These are phyloP conservation scores for Neoconidiobolus thromboides DNA, from an alignment of 371 early-diverging fungal genomes.

Conservation along the genomic window DNA sequence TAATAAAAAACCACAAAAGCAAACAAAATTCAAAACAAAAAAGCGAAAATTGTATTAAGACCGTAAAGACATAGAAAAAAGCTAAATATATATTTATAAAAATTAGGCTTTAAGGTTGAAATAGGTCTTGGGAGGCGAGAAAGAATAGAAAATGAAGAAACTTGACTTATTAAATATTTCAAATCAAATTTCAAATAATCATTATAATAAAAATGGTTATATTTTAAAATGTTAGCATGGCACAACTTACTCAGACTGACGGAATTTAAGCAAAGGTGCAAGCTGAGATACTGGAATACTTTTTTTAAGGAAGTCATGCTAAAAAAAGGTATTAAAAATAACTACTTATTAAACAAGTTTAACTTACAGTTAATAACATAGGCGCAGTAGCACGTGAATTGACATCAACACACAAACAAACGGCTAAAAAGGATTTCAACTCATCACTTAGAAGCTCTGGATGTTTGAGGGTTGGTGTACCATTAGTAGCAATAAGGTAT, in stretches of 20 bases:
- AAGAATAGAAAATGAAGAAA: too few species aligned
- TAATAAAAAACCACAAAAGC: too few species aligned
- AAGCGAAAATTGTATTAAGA: too few species aligned
- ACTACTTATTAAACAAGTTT: background rate
- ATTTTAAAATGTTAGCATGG: too few species aligned
- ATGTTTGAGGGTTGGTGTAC: slow-evolving; percentile 79
- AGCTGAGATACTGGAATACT: slow-evolving; percentile 12
- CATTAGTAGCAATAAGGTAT: slow-evolving; percentile 93
- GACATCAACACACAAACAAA: slow-evolving; percentile 79
- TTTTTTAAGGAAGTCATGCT: slow-evolving; percentile 21
- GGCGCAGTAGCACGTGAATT: slow-evolving; percentile 57
- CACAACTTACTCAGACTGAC: background rate
- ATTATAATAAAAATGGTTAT: too few species aligned
- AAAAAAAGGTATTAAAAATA: background rate
- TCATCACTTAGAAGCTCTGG: slow-evolving; percentile 64
- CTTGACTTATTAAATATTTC: too few species aligned
- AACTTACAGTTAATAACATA: slow-evolving; percentile 19
- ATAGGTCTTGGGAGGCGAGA: too few species aligned
- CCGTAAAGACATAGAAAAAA: too few species aligned
- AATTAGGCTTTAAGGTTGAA: too few species aligned
- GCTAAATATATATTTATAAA: too few species aligned
- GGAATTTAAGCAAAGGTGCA: slow-evolving; percentile 8
- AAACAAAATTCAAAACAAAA: too few species aligned
- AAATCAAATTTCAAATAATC: too few species aligned
- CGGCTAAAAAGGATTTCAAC: slow-evolving; percentile 71